These are phyloP conservation scores for Coemansia sp. DNA, from an alignment of 192 early-diverging fungal genomes.

Conservation along the genomic window DNA sequence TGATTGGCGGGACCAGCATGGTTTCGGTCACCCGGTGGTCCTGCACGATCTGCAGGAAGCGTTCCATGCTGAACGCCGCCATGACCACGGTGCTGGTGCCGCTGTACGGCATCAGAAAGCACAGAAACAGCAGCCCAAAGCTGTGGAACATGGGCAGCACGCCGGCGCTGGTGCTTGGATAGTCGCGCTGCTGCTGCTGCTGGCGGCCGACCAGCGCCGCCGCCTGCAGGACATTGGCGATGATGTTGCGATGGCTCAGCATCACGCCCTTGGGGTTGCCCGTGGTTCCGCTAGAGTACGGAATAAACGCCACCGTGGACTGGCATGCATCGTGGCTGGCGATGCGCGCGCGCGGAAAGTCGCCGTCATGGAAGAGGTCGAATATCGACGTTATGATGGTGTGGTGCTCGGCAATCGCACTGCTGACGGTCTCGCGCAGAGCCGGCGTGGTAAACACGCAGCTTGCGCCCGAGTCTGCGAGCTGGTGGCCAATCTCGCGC, in stretches of 20 bases:
- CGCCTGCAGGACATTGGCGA: conserved; percentile 42
- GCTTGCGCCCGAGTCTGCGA: conserved; percentile 67
- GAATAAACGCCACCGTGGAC: conserved; percentile 49
- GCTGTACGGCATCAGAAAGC: conserved; percentile 17
- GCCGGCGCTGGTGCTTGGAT: conserved; percentile 9
- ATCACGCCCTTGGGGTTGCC: conserved; percentile 63
- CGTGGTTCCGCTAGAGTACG: conserved; percentile 69
- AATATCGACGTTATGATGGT: neutral
- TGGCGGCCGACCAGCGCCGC: neutral
- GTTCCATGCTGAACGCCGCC: conserved; percentile 61
- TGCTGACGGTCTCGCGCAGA: neutral
- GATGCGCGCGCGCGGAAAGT: neutral
- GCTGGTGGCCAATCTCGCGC: conserved; percentile 71
- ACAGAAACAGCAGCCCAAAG: conserved; percentile 27
- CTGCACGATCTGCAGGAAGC: conserved; percentile 59
- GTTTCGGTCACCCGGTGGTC: conserved; percentile 58
- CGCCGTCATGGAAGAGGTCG: neutral
- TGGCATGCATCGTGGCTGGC: neutral
- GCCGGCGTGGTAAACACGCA: conserved; percentile 55
- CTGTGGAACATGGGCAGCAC: conserved; percentile 67
- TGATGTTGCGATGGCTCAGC: conserved; percentile 64
- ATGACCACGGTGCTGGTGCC: conserved; percentile 55
- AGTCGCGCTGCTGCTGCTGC: neutral
- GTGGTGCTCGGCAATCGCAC: neutral
- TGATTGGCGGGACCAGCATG: conserved; percentile 60